Evolutionary conservation across 179 eudicot species (phyloP).

Genomic region (Silene noctiflora): DNA sequence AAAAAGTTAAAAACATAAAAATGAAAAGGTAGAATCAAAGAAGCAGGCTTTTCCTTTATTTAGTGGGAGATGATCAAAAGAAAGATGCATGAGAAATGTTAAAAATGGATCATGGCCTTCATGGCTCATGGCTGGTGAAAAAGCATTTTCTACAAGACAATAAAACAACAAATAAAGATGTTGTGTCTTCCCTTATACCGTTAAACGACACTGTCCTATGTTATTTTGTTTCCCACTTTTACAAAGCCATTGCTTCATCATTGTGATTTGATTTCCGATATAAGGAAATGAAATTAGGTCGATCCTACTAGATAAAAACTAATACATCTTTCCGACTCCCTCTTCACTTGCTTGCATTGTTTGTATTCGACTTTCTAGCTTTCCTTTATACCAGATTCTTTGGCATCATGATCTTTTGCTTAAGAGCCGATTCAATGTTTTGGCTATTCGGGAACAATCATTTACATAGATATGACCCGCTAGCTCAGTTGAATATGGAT

Average conservation of each 20-base stretch:
- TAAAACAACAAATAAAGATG: conserved; percentile 24
- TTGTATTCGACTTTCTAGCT: too few species aligned
- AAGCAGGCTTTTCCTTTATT: conserved; percentile 15
- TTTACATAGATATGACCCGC: too few species aligned
- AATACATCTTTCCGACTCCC: too few species aligned
- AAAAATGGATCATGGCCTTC: too few species aligned
- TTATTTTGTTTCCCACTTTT: conserved; percentile 35
- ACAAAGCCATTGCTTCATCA: neutral
- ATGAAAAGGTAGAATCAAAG: conserved; percentile 12
- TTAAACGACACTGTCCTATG: conserved; percentile 29
- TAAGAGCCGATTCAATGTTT: too few species aligned
- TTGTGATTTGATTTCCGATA: neutral
- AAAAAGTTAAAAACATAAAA: neutral
- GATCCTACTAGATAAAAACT: too few species aligned
- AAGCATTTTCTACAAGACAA: conserved; percentile 18
- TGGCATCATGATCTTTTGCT: too few species aligned
- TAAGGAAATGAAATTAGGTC: neutral
- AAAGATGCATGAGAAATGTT: conserved; percentile 1
- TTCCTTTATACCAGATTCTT: too few species aligned
- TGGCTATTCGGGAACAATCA: too few species aligned
- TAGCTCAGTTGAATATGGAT: too few species aligned
- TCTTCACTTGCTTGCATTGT: too few species aligned
- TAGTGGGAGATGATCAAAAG: conserved; percentile 22
- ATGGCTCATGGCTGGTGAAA: neutral
- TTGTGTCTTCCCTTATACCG: conserved; percentile 25